Evolutionary conservation across 116 monocot genomes (phyloP).

Genomic region (Cymodocea nodosa): DNA sequence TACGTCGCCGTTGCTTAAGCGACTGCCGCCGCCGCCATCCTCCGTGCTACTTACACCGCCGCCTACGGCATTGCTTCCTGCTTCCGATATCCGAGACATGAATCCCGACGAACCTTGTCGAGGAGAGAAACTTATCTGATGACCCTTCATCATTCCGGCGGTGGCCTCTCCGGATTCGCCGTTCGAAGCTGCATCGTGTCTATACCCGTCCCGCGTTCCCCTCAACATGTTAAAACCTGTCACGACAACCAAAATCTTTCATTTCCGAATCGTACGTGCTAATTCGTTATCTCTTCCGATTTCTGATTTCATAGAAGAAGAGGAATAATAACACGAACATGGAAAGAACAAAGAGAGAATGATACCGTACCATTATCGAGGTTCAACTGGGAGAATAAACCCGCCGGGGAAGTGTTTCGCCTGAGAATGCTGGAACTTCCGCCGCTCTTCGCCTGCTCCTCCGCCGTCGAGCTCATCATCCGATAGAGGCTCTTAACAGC

Average conservation of each 20-base stretch:
- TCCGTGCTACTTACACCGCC: slow-evolving; percentile 32
- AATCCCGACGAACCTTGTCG: slow-evolving; percentile 33
- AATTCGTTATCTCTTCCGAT: background rate
- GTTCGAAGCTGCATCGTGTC: slow-evolving; percentile 12
- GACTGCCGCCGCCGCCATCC: too few species aligned
- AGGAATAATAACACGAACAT: background rate
- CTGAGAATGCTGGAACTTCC: slow-evolving; percentile 34
- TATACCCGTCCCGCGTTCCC: slow-evolving; percentile 23
- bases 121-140: slow-evolving; percentile 73
- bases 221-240: slow-evolving; percentile 52
- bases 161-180: slow-evolving; percentile 1
- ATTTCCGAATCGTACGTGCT: too few species aligned
- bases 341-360: background rate
- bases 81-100: slow-evolving; percentile 80
- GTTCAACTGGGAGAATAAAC: slow-evolving; percentile 45
- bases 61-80: slow-evolving; percentile 32
- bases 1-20: slow-evolving; percentile 5
- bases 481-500: background rate
- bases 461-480: background rate
- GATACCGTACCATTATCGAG: slow-evolving; percentile 66
- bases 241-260: too few species aligned
- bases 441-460: slow-evolving; percentile 3
- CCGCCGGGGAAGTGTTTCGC: slow-evolving; percentile 71
- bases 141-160: slow-evolving; percentile 32
- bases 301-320: background rate